These are phyloP conservation scores for Iris pallida DNA, from an alignment of 116 monocot species.

Conservation along the genomic window DNA sequence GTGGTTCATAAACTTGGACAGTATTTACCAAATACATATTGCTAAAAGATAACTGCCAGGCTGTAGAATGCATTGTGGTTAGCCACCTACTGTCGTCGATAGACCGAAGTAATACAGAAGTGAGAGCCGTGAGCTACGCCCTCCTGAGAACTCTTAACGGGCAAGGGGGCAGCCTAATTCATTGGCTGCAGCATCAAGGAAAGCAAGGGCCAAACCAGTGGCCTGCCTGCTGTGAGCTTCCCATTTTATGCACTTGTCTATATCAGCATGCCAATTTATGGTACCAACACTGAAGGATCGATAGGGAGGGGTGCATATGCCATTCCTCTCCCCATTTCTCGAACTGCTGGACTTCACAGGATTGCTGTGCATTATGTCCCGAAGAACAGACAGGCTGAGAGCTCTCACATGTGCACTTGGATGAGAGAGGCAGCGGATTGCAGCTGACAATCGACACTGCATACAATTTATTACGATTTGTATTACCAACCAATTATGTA, in stretches of 20 bases:
- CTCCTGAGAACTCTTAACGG: conserved; percentile 10
- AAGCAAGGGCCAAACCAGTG: conserved; percentile 70
- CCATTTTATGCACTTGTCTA: conserved; percentile 79
- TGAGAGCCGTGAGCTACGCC: no score
- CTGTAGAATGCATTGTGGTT: no score
- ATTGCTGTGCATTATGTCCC: conserved; percentile 62
- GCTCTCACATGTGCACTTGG: conserved; percentile 95
- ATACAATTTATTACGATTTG: not conserved
- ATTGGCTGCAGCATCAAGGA: conserved; percentile 71
- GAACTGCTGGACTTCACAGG: conserved; percentile 27
- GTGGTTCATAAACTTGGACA: no score
- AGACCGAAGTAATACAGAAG: no score
- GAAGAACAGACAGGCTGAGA: conserved; percentile 77
- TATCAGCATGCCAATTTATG: conserved; percentile 72
- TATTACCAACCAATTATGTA: no score
- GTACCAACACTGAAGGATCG: conserved; percentile 32
- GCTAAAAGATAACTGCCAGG: no score
- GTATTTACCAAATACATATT: no score
- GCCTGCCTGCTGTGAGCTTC: conserved; percentile 74
- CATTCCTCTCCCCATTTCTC: conserved; percentile 24
- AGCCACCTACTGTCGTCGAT: no score
- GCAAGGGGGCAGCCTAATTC: conserved; percentile 59
- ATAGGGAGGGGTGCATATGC: conserved; percentile 35
- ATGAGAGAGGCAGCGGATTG: conserved; percentile 90
- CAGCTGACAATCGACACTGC: conserved; percentile 91